Percentiles rank a stretch among this genome's conserved stretches.
Evolutionary conservation across 345 rosid species (phyloP).

Genomic region (Eucalyptus curtisii): DNA sequence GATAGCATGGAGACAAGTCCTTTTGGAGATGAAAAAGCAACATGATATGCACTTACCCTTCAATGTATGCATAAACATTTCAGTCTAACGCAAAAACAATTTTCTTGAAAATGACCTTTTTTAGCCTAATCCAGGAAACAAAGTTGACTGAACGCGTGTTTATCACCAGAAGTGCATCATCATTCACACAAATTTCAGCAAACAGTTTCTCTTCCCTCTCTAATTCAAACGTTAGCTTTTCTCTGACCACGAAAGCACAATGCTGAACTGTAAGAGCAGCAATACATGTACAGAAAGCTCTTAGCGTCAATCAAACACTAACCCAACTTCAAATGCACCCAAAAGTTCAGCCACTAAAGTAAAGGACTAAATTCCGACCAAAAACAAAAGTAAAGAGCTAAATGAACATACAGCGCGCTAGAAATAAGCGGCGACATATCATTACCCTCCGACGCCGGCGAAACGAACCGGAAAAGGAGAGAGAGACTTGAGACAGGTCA

Average conservation of each 20-base stretch:
- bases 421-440: neutral
- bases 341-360: neutral
- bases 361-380: neutral
- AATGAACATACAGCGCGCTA: neutral
- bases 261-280: neutral
- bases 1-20: neutral
- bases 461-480: slow-evolving; percentile 61
- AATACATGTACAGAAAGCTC: neutral
- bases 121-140: neutral
- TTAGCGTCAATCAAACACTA: neutral
- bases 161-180: neutral
- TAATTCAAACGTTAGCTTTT: neutral
- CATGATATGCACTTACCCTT: neutral
- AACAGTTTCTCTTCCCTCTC: neutral
- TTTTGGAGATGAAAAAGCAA: neutral
- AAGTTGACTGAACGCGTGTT: neutral
- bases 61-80: neutral
- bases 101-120: neutral
- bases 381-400: neutral
- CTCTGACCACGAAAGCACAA: neutral
- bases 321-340: neutral
- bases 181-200: neutral
- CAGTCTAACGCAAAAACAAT: neutral
- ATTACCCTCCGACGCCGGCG: slow-evolving; percentile 94
- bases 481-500: slow-evolving; percentile 57